Base-by-base conservation (phyloP, 345 rosid species). In the Salix arbutifolia region DNA sequence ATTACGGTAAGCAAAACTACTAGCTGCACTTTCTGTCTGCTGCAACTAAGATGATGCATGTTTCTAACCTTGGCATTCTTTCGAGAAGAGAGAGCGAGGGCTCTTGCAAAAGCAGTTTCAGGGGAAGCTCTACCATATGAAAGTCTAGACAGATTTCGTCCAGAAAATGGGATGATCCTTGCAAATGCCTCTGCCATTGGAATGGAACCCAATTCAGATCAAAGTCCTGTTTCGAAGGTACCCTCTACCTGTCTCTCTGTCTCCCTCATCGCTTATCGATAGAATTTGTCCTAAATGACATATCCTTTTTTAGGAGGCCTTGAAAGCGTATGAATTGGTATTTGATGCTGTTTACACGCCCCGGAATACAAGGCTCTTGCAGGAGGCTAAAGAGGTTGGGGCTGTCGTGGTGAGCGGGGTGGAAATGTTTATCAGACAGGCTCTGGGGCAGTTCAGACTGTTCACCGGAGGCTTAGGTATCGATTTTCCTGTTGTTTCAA, bases 371-470 rank as follows among this genome's bases (percentile, higher is more conserved):
- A 88, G 83, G 67, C 83, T 88, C 8, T 72, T 90, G 8, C 85
- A 83, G 77, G 91, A 86, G 37, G 90, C 91, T 0, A 82, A 85
- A 62, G 90, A 87, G 61, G 88, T 84, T 1, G 91, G 91, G 38
- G 90, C 89, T 23, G 81, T 88, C 79, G 78, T 25, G 16, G 93
- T 90, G 3, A 75, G 88, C 46, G 93, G 91, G 21, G 86, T 85
- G 33, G 93, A 90, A 73, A 90, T 90, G 93, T 88, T 90, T 84
- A 83, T 90, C 64, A 79, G 91, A 38, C 93, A 90, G 67, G 91
- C 91, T 58, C 75, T 85, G 16, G 86, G 84, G 62, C 93, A 89
- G 80, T 88, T 85, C 84, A 85, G 66, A 42, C 87, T 86, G 79
- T 88, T 90, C 84, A 90, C 91, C 3, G 87, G 83, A 72, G 33